Evolutionary conservation across 257 asterid species (phyloP).

Genomic region (Nicotiana attenuata): DNA sequence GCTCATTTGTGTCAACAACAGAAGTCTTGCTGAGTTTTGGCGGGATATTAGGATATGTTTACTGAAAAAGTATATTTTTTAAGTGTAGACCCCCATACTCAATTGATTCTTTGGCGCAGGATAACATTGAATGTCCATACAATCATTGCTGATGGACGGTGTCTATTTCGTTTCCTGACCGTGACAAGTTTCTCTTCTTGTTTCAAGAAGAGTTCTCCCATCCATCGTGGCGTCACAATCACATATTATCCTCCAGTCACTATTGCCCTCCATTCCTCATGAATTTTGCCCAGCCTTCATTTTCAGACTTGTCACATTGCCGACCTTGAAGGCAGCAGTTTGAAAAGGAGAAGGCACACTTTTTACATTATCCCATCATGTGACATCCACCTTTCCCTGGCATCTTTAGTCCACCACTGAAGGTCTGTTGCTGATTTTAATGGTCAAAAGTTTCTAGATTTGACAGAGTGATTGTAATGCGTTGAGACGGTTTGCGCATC

Average conservation of each 20-base stretch:
- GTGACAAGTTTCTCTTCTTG: conserved; percentile 48
- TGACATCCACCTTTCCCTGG: conserved; percentile 57
- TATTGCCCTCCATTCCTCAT: conserved; percentile 50
- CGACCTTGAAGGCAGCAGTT: conserved; percentile 52
- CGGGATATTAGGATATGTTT: conserved; percentile 43
- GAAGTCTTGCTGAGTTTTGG: conserved; percentile 33
- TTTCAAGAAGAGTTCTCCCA: conserved; percentile 51
- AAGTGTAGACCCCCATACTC: conserved; percentile 54
- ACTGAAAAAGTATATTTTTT: conserved; percentile 26
- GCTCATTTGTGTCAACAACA: conserved; percentile 15
- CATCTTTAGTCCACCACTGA: conserved; percentile 52
- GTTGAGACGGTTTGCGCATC: conserved; percentile 31
- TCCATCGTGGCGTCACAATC: conserved; percentile 62
- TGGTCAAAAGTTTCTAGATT: conserved; percentile 40
- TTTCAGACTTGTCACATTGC: conserved; percentile 47
- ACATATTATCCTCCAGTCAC: conserved; percentile 44
- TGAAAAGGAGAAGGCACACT: conserved; percentile 52
- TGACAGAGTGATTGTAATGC: conserved; percentile 30
- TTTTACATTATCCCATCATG: conserved; percentile 41
- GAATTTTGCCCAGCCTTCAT: conserved; percentile 54
- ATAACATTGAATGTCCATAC: conserved; percentile 43
- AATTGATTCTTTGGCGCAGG: conserved; percentile 86
- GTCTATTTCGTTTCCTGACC: conserved; percentile 56
- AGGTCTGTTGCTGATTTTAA: conserved; percentile 64
- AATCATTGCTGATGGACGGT: conserved; percentile 54